phyloP scores from a whole-genome alignment of 2,329 filamentous ascomycete species.

The Pseudogymnoascus sp. region DNA sequence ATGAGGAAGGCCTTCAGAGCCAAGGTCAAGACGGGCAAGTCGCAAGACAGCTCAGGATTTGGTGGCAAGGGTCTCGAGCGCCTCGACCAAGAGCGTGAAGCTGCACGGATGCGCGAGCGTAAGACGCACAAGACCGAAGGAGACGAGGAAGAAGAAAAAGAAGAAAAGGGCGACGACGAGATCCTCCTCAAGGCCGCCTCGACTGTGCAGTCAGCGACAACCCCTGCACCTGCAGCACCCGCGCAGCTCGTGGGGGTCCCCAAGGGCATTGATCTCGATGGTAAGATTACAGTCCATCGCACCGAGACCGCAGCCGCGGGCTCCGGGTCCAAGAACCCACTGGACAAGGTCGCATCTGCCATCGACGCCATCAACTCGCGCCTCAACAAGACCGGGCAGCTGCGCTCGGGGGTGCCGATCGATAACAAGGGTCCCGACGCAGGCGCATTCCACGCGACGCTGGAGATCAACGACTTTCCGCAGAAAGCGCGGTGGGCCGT shows the following conservation, averaged over 20 bases:
- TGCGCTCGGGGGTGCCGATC: constrained; percentile 86
- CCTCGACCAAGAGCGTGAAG: constrained; percentile 84
- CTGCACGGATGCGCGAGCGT: constrained; percentile 75
- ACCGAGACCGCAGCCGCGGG: constrained; percentile 48
- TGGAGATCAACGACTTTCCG: constrained; percentile 99
- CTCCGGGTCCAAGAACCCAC: constrained; percentile 48
- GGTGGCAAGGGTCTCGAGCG: constrained; percentile 90
- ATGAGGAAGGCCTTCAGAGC: constrained; percentile 70
- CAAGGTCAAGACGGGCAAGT: constrained; percentile 87
- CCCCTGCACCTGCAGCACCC: constrained; percentile 25
- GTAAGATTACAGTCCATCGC: constrained; percentile 65
- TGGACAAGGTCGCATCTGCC: constrained; percentile 84
- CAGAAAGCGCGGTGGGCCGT: constrained; percentile 98
- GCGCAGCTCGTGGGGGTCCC: constrained; percentile 37
- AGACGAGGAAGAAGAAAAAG: constrained; percentile 70
- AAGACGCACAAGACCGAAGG: constrained; percentile 85
- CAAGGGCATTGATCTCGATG: constrained; percentile 53
- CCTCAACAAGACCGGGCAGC: constrained; percentile 78
- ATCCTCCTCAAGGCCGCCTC: constrained; percentile 62
- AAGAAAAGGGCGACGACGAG: constrained; percentile 61
- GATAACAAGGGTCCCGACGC: constrained; percentile 98
- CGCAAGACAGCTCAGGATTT: constrained; percentile 83
- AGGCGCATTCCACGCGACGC: constrained; percentile 88
- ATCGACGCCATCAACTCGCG: constrained; percentile 87
- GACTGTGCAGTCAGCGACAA: constrained; percentile 53